Percentiles rank a stretch among this genome's conserved stretches.
Evolutionary conservation across 352 stramenopile species (phyloP).

Genomic region (Sclerospora graminicola): DNA sequence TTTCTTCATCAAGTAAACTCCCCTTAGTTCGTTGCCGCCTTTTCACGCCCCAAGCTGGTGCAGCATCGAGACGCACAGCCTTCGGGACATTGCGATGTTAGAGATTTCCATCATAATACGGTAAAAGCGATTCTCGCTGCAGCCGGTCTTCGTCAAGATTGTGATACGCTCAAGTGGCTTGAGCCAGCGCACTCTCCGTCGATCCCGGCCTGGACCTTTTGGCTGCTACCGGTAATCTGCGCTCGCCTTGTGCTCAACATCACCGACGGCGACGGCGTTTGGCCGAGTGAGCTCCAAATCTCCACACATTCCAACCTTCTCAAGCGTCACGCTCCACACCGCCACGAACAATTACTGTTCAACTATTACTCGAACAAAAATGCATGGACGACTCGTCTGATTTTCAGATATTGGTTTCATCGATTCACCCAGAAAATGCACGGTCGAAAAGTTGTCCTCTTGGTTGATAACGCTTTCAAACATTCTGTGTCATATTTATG

Average conservation of each 20-base stretch:
- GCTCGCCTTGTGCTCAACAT: conserved; percentile 4
- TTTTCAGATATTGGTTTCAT: too few species aligned
- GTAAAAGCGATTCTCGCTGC: conserved; percentile 39
- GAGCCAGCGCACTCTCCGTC: conserved; percentile 36
- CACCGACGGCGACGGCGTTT: neutral
- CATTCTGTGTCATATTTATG: too few species aligned
- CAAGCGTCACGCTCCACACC: conserved; percentile 41
- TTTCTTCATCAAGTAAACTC: neutral
- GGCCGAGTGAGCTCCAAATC: conserved; percentile 14
- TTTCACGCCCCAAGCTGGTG: neutral
- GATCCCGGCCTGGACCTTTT: conserved; percentile 4
- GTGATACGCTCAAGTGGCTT: conserved; percentile 39
- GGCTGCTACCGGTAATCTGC: conserved; percentile 3
- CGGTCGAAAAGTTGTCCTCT: too few species aligned
- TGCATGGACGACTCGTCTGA: too few species aligned
- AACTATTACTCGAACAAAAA: too few species aligned
- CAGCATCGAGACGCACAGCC: conserved; percentile 1
- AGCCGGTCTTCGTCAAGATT: conserved; percentile 33
- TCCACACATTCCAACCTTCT: conserved; percentile 22
- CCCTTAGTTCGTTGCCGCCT: neutral
- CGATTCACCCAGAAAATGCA: too few species aligned
- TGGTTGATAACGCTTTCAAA: too few species aligned
- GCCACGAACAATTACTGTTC: too few species aligned
- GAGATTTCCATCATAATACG: conserved; percentile 48
- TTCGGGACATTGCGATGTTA: conserved; percentile 37